Conservation (phyloP, 352 stramenopile species). For the Phytophthora tubulina region DNA sequence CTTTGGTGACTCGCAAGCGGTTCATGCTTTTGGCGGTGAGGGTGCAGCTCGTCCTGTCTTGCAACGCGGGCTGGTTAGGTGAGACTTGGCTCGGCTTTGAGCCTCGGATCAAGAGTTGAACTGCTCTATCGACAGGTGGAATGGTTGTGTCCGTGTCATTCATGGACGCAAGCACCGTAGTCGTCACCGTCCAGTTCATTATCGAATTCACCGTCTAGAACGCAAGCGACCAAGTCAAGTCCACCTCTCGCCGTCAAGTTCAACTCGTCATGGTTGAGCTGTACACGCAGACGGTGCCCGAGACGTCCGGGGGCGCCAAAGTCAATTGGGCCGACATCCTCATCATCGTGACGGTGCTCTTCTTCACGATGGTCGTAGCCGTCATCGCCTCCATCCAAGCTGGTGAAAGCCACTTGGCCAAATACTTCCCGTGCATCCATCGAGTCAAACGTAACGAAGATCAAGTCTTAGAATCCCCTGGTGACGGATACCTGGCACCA, state of each 20-base stretch:
- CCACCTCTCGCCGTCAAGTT: not conserved
- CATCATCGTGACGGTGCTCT: slow-evolving; percentile 45
- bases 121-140: slow-evolving; percentile 28
- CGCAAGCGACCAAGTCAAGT: slow-evolving; percentile 7
- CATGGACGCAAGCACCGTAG: not conserved
- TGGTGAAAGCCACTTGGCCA: slow-evolving; percentile 43
- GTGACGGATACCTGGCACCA: slow-evolving; percentile 37
- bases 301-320: slow-evolving; percentile 41
- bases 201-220: slow-evolving; percentile 26
- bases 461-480: slow-evolving; percentile 27
- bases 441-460: slow-evolving; percentile 25
- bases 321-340: slow-evolving; percentile 47
- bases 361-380: slow-evolving; percentile 49
- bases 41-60: slow-evolving; percentile 28
- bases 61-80: slow-evolving; percentile 39
- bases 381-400: slow-evolving; percentile 51
- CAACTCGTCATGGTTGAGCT: slow-evolving; percentile 40
- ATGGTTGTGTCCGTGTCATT: slow-evolving; percentile 18
- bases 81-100: slow-evolving; percentile 35
- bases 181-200: slow-evolving; percentile 32
- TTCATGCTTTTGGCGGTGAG: slow-evolving; percentile 5
- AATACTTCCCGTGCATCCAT: slow-evolving; percentile 50
- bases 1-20: slow-evolving; percentile 6
- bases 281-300: slow-evolving; percentile 41
- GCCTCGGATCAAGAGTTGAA: slow-evolving; percentile 25